phyloP scores from a whole-genome alignment of 2,329 filamentous ascomycete species.

The Fusarium sp. region DNA sequence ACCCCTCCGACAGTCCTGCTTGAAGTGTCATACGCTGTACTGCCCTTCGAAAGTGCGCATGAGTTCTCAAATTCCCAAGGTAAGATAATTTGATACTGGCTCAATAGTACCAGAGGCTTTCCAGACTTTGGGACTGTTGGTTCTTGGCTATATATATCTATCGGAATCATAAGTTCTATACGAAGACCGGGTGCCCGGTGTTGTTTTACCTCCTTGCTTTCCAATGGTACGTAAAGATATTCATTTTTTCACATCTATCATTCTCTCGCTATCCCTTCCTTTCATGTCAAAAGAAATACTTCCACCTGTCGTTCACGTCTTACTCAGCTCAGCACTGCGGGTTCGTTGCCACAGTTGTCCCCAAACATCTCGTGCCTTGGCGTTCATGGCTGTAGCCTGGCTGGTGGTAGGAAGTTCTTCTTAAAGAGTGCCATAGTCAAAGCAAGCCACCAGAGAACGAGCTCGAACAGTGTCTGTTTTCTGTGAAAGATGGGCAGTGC shows the following conservation, averaged over 20 bases:
- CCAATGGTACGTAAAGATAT: constrained; percentile 29
- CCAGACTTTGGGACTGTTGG: not conserved
- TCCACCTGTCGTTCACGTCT: not conserved
- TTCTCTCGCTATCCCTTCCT: not conserved
- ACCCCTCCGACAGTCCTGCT: constrained; percentile 7
- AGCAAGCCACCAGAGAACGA: constrained; percentile 3
- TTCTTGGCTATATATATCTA: not conserved
- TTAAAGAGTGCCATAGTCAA: constrained; percentile 13
- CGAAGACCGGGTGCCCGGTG: not conserved
- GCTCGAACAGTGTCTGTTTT: constrained; percentile 27
- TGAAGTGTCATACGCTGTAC: constrained; percentile 17
- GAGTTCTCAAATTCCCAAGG: constrained; percentile 53
- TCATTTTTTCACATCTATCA: constrained; percentile 2
- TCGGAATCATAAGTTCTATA: constrained; percentile 6
- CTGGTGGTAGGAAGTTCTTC: constrained; percentile 12
- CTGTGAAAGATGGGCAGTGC: constrained; percentile 35
- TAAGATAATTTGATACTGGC: constrained; percentile 29
- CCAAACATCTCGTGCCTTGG: not conserved
- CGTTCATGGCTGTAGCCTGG: constrained; percentile 4
- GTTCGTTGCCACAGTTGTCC: not conserved
- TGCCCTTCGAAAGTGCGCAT: constrained; percentile 46
- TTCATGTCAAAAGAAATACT: not conserved
- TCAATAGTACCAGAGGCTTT: not conserved
- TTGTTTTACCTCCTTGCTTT: not conserved
- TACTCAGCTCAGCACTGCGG: not conserved